Conservation (phyloP, 306 rosid genomes). For the Medicago ruthenica region DNA sequence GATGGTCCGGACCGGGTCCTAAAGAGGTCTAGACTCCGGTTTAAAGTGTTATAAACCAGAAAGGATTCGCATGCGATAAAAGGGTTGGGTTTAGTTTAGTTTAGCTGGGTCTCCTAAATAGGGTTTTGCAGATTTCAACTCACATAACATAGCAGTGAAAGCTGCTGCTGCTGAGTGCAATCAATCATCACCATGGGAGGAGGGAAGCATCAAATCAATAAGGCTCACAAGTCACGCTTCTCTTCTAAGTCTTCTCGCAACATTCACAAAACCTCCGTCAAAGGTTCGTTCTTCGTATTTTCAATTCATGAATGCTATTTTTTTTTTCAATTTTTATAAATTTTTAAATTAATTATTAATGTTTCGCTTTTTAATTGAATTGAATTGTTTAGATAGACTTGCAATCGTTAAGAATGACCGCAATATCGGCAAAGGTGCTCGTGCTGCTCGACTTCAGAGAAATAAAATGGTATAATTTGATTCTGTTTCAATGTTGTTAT, state of each 20-base stretch:
- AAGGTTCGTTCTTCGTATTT: constrained; percentile 43
- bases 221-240: constrained; percentile 79
- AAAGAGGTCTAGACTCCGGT: not conserved
- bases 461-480: constrained; percentile 67
- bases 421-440: constrained; percentile 70
- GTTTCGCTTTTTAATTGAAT: constrained; percentile 15
- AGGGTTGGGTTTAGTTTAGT: constrained; percentile 1
- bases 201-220: constrained; percentile 68
- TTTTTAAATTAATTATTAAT: not conserved
- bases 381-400: constrained; percentile 56
- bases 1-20: not conserved
- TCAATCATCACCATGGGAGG: constrained; percentile 61
- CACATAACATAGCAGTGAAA: not conserved
- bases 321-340: not conserved
- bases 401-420: constrained; percentile 56
- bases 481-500: not conserved
- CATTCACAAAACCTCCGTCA: constrained; percentile 64
- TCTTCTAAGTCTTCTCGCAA: constrained; percentile 77
- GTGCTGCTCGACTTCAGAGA: constrained; percentile 80
- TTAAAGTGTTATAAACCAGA: not conserved
- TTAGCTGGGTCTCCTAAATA: not conserved
- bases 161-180: not conserved
- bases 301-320: not conserved
- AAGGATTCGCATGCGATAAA: not conserved
- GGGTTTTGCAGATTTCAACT: constrained; percentile 27